Evolutionary conservation across 768 basidiomycete species (phyloP), one percentile per base, ranked within the genome.

Genomic region (Austroboletus festivus): DNA sequence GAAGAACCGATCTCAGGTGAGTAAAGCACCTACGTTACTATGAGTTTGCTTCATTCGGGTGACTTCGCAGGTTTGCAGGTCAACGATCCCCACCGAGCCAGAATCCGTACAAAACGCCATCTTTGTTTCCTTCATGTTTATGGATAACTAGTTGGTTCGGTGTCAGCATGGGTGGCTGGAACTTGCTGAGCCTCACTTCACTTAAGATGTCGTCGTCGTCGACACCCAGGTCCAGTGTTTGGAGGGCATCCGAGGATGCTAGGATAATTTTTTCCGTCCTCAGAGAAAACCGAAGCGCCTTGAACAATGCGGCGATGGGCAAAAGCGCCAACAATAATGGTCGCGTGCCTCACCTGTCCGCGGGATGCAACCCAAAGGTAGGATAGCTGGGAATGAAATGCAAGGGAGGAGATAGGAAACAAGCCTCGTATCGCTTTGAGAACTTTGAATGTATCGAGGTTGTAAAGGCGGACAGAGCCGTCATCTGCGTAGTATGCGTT

Each of bases 71-170:
- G 72, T 79, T 12, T 73, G 63, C 4, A 88, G 60, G 48, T 90
- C 83, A 9, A 90, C 62, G 18, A 82, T 68, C 0, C 89, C 88
- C 12, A 89, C 84, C 15, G 59, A 54, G 0, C 89, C 89, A 18
- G 78, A 77, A 64, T 92, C 90, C 24, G 77, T 75, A 51, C 81
- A 79, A 63, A 86, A 89, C 5, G 85, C 86, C 37, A 91, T 60
- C 43, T 54, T 58, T 55, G 63, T 79, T 58, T 56, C 72, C 72
- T 78, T 77, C 23, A 61, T 54, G 65, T 80, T 83, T 55, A 89
- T 57, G 50, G 73, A 73, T 60, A 90, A 78, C 88, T 91, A 65
- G 63, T 72, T 77, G 66, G 71, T n/a, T n/a, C 62, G 34, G 5
- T 10, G 19, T 59, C 56, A 61, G 61, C 53, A 73, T 51, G 71